Base-by-base conservation (phyloP, 148 eudicot genomes). In the Camellia japonica region DNA sequence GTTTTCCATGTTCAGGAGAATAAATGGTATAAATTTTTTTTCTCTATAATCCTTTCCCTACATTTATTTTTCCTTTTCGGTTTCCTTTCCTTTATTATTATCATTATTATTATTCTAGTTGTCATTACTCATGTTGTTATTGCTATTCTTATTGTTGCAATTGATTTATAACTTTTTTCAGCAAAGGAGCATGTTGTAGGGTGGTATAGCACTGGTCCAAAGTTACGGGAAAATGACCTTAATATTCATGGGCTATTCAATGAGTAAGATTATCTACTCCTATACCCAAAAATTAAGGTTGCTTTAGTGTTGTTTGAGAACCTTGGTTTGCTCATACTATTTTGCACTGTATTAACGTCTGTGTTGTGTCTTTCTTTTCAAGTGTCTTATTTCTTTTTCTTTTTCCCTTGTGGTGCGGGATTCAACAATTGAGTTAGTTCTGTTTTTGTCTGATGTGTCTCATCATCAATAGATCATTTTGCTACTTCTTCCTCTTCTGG, bases 171-270 rank as follows among this genome's bases (percentile, higher is more conserved):
- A 55, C 38, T 78, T 71, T 43, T 81, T 78, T 72, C 94, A 95
- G 98, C 98, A 0, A 95, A 93, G 90, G 99, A 95, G 91, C 99
- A 95, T 84, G 99, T 95, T 52, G 91, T 95, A 43, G 99, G 99
- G 44, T 95, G 99, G 99, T 95, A 95, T 82, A 95, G 99, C 89
- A 93, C 97, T 65, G 97, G 99, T 16, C 99, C 99, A 42, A 95
- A 95, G 88, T 87, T 95, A 41, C 83, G 89, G 79, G 97, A 95
- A 72, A 95, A 95, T 90, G 99, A 95, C 83, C 85, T 93, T 20
- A 93, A 88, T 76, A 77, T 93, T 80, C 98, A 95, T 81, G 88
- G 89, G 72, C 84, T 95, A 76, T 95, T 95, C 73, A 90, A 81
- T n/a, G 99, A 92, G 99, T 95, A 93, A 86, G 97, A 78, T 76